These are phyloP conservation scores for Odonthalia washingtoniensis DNA, from an alignment of 31 red algal species.

Conservation along the genomic window DNA sequence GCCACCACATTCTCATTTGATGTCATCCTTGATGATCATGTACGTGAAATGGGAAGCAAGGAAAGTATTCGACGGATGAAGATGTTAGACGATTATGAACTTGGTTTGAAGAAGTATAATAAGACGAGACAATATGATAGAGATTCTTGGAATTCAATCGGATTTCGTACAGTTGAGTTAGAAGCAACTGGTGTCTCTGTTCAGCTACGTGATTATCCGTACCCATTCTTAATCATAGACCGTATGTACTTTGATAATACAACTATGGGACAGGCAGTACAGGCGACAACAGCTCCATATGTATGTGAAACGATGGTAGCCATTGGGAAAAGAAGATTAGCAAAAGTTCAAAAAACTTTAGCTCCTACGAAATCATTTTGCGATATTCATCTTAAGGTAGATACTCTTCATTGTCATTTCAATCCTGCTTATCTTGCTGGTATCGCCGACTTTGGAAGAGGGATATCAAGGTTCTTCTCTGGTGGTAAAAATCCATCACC, in stretches of 20 bases:
- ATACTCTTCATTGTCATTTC: constrained; percentile 63
- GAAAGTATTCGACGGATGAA: constrained; percentile 65
- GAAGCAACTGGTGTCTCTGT: constrained; percentile 46
- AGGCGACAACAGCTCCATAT: constrained; percentile 63
- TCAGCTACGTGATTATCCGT: constrained; percentile 58
- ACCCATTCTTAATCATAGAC: constrained; percentile 60
- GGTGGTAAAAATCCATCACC: constrained; percentile 79
- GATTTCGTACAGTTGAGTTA: constrained; percentile 64
- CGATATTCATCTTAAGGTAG: constrained; percentile 69
- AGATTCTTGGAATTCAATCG: constrained; percentile 77
- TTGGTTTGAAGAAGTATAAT: constrained; percentile 64
- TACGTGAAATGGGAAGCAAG: constrained; percentile 33
- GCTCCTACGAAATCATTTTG: constrained; percentile 61
- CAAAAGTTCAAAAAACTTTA: constrained; percentile 54
- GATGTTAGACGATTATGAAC: constrained; percentile 69
- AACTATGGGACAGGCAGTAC: constrained; percentile 58
- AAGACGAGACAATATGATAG: constrained; percentile 67
- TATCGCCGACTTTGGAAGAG: constrained; percentile 71
- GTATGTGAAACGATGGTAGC: constrained; percentile 66
- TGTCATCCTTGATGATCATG: constrained; percentile 61
- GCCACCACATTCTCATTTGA: constrained; percentile 45
- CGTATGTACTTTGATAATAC: constrained; percentile 67
- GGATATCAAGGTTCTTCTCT: constrained; percentile 63
- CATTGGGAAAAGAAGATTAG: constrained; percentile 52
- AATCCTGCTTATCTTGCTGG: constrained; percentile 75